Evolutionary conservation across 192 early-diverging fungal species (phyloP).

Genomic region (Allomyces arbusculus): DNA sequence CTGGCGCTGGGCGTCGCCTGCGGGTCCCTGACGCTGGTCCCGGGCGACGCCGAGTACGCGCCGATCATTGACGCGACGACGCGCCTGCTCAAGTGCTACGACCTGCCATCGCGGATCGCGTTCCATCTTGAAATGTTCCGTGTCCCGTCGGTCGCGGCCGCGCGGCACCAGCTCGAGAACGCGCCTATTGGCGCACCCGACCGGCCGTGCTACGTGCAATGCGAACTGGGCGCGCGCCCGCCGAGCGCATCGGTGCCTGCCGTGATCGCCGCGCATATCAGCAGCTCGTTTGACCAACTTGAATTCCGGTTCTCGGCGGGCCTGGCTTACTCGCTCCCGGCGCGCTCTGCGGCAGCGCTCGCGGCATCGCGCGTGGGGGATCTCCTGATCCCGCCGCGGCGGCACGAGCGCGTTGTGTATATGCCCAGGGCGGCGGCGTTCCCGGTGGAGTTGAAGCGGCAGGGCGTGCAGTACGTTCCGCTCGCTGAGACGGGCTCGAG

Average conservation of each 20-base stretch:
- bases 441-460: constrained; percentile 1
- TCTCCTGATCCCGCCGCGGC: constrained; percentile 12
- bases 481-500: constrained; percentile 7
- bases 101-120: constrained; percentile 7
- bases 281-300: neutral
- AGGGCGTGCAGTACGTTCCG: constrained; percentile 8
- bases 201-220: constrained; percentile 8
- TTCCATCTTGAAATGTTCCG: constrained; percentile 28
- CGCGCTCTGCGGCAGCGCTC: neutral
- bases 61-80: constrained; percentile 7
- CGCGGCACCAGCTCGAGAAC: neutral
- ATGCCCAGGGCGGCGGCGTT: constrained; percentile 10
- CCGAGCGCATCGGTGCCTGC: constrained; percentile 15
- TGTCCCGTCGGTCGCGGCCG: neutral
- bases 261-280: constrained; percentile 3
- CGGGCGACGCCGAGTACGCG: constrained; percentile 11
- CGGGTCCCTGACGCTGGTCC: neutral
- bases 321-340: neutral
- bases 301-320: constrained; percentile 17
- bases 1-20: constrained; percentile 13
- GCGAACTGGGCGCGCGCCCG: constrained; percentile 22
- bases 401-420: constrained; percentile 5
- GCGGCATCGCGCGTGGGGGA: constrained; percentile 11
- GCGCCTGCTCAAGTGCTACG: too few relatives aligned
- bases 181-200: neutral